Conservation (phyloP, 2,329 filamentous ascomycete genomes). For the Fusarium keratoplasticum region DNA sequence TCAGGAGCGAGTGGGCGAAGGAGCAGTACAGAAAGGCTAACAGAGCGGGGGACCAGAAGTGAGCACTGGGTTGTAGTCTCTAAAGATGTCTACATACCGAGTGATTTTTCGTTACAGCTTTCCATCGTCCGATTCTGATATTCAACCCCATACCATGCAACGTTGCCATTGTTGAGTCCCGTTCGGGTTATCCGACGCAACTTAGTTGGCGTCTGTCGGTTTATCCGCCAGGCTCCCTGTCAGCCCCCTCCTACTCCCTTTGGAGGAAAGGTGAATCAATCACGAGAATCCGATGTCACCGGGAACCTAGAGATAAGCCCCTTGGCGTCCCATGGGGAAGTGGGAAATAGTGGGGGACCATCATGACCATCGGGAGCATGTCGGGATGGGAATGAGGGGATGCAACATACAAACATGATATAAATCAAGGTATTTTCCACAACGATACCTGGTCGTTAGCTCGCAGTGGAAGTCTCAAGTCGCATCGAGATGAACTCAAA, state of each 20-base stretch:
- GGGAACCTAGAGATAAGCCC: neutral
- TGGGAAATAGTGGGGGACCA: neutral
- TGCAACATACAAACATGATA: neutral
- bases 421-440: neutral
- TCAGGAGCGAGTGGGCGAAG: too few relatives aligned
- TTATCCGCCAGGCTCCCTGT: neutral
- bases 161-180: neutral
- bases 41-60: neutral
- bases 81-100: too few relatives aligned
- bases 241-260: neutral
- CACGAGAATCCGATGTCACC: neutral
- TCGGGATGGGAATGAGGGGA: neutral
- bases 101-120: neutral
- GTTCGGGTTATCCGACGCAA: neutral
- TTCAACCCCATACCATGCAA: neutral
- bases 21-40: neutral
- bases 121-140: neutral
- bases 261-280: neutral
- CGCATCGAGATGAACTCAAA: neutral
- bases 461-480: neutral
- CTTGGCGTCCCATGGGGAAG: neutral
- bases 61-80: neutral
- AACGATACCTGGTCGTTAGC: neutral
- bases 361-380: neutral
- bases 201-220: neutral